A percentile compares a stretch with the other conserved stretches of the same genome.
Conservation (phyloP, 768 basidiomycete species). For the Butyriboletus loyo region DNA sequence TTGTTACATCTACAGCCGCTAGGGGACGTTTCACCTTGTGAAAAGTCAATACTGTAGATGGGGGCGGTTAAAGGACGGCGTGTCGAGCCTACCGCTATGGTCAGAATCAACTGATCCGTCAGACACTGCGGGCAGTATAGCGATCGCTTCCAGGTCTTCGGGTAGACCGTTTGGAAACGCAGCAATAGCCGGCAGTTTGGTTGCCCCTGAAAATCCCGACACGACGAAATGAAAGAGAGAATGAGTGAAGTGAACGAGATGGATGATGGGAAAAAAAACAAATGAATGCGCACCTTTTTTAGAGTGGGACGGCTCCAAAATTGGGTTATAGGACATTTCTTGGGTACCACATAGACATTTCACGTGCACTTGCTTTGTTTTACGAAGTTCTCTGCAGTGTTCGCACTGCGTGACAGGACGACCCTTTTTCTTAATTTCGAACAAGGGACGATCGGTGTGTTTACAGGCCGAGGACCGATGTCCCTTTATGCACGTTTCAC, state of each 20-base stretch:
- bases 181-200: constrained; percentile 64
- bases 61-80: constrained; percentile 39
- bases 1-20: constrained; percentile 47
- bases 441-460: constrained; percentile 84
- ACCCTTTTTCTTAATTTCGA: constrained; percentile 72
- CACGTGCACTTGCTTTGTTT: constrained; percentile 45
- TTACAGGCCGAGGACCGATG: constrained; percentile 88
- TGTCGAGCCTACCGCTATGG: constrained; percentile 59
- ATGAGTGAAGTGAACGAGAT: background rate
- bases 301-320: constrained; percentile 29
- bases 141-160: constrained; percentile 58
- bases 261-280: background rate
- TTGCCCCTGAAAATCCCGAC: constrained; percentile 41
- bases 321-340: constrained; percentile 28
- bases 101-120: constrained; percentile 62
- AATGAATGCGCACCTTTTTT: constrained; percentile 61
- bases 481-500: constrained; percentile 93
- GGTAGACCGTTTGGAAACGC: constrained; percentile 80
- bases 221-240: constrained; percentile 43
- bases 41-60: constrained; percentile 44
- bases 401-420: constrained; percentile 56
- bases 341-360: constrained; percentile 42
- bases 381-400: constrained; percentile 45
- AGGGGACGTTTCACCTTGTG: constrained; percentile 43
- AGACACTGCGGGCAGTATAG: constrained; percentile 33